Conservation (phyloP, 2,329 filamentous ascomycete species). For the Hawksworthiomyces lignivorus region DNA sequence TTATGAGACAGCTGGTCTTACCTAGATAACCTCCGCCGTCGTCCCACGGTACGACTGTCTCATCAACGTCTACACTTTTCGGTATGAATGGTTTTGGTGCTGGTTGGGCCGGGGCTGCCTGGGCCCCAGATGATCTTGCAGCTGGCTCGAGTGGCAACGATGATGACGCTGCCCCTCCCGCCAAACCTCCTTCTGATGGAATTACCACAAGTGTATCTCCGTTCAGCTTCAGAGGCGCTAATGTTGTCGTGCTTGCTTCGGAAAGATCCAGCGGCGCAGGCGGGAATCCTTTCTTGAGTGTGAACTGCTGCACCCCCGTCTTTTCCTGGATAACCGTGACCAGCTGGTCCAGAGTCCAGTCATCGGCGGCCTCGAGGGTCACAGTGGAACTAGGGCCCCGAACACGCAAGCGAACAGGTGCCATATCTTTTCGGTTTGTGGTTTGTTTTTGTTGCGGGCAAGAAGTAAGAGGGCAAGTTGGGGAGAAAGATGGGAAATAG, state of each 20-base stretch:
- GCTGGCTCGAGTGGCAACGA: no score
- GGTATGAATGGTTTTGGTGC: conserved; percentile 21
- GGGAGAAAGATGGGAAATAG: background rate
- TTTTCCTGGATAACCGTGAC: conserved; percentile 52
- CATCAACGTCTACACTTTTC: conserved; percentile 29
- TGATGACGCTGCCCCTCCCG: conserved; percentile 11
- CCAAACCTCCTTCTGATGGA: conserved; percentile 25
- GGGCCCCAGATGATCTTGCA: no score
- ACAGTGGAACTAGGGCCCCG: conserved; percentile 67
- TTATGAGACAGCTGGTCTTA: no score
- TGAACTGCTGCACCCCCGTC: conserved; percentile 59
- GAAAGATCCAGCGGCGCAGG: conserved; percentile 60
- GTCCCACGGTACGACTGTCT: conserved; percentile 41
- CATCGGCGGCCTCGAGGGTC: conserved; percentile 59
- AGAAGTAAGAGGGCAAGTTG: background rate
- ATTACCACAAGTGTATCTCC: conserved; percentile 45
- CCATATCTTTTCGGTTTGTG: conserved; percentile 8
- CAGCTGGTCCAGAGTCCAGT: conserved; percentile 57
- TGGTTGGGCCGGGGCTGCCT: no score
- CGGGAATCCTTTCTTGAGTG: conserved; percentile 80
- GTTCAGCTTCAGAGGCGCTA: conserved; percentile 37
- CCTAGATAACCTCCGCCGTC: conserved; percentile 43
- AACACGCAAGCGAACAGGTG: conserved; percentile 59
- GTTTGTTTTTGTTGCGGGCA: no score
- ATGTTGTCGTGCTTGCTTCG: conserved; percentile 32